Conservation (phyloP, 1,284 basidiomycete genomes). For the Moesziomyces sp. region DNA sequence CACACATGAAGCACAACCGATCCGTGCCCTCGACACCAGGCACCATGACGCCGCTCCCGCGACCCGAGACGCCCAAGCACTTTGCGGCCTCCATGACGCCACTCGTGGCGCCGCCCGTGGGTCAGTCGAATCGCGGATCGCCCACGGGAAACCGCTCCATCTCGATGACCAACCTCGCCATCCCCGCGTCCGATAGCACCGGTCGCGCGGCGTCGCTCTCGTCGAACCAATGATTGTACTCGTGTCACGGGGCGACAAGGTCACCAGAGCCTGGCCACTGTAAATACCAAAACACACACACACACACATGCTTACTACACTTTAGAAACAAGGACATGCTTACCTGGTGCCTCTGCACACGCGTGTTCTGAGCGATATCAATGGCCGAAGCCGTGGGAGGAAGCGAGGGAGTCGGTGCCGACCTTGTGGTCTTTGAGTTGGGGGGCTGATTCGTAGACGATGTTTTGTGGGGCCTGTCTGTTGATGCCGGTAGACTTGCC, state of each 20-base stretch:
- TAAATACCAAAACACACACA: conserved; percentile 17
- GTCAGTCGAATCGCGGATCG: conserved; percentile 30
- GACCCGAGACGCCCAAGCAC: conserved; percentile 58
- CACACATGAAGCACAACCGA: conserved; percentile 67
- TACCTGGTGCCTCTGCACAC: not conserved
- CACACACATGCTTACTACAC: conserved; percentile 2
- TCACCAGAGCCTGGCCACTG: not conserved
- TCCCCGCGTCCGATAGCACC: conserved; percentile 39
- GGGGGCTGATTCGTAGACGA: conserved; percentile 65
- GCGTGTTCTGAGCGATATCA: not conserved
- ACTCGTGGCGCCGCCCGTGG: conserved; percentile 55
- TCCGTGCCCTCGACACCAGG: conserved; percentile 64
- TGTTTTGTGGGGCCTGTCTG: conserved; percentile 47
- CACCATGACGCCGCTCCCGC: conserved; percentile 56
- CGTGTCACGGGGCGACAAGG: not conserved
- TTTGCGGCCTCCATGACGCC: conserved; percentile 61
- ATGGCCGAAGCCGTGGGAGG: conserved; percentile 45
- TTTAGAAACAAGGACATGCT: conserved; percentile 1
- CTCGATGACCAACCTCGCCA: conserved; percentile 38
- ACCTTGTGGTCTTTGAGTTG: conserved; percentile 62
- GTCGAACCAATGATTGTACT: conserved; percentile 1
- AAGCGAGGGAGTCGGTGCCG: conserved; percentile 20
- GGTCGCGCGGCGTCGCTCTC: conserved; percentile 13
- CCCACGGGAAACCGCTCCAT: conserved; percentile 40
- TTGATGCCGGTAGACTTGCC: conserved; percentile 47